A percentile compares a stretch with the other conserved stretches of the same genome.
Conservation (phyloP, 495 filamentous ascomycete species). For the Immersiella caudata region DNA sequence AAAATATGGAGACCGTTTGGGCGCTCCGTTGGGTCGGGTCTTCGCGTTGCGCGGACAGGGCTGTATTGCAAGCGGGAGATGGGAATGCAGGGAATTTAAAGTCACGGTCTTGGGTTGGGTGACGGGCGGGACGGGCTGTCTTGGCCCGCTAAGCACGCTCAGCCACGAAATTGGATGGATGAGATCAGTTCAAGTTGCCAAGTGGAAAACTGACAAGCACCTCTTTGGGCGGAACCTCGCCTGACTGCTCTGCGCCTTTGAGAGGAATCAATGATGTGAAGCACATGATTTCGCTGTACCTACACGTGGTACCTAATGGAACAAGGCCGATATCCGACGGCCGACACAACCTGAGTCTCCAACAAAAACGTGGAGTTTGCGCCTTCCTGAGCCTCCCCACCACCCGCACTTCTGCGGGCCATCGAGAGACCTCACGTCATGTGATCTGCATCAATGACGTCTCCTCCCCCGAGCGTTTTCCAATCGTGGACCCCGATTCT, state of each 20-base stretch:
- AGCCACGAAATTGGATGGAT: not conserved
- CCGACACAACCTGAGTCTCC: not conserved
- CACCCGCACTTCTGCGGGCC: not conserved
- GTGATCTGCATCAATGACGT: slow-evolving; percentile 12
- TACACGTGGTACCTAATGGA: not conserved
- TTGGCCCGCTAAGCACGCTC: not conserved
- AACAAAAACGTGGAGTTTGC: not conserved
- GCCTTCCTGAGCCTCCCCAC: not conserved
- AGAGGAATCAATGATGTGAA: not conserved
- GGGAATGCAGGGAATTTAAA: not conserved
- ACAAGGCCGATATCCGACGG: not conserved
- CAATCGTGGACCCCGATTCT: not conserved
- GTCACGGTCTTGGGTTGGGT: not conserved
- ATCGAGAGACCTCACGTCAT: not conserved
- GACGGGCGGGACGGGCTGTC: not conserved
- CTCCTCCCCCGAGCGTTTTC: not conserved
- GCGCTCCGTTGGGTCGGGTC: not conserved
- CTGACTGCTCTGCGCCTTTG: not conserved
- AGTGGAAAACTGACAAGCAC: not conserved
- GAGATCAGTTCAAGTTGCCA: not conserved
- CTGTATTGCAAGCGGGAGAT: not conserved
- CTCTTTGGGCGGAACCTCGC: not conserved
- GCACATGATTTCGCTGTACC: not conserved
- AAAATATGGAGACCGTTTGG: not conserved
- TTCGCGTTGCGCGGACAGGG: not conserved